Evolutionary conservation across 352 stramenopile genomes (phyloP), one percentile per base, ranked within the genome.

Genomic region (Globisporangium heterothallicum): DNA sequence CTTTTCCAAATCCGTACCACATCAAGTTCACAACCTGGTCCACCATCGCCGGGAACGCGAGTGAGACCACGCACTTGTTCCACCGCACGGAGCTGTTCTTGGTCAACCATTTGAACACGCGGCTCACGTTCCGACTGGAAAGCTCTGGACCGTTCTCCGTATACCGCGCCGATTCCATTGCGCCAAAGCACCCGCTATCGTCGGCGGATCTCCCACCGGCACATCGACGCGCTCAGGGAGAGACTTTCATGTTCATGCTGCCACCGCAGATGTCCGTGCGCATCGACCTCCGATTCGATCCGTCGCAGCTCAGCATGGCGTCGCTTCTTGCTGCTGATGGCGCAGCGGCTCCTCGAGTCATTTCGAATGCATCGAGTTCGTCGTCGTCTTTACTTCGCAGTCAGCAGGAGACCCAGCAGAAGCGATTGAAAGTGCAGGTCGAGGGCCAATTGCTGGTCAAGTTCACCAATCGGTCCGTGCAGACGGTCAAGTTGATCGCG

Each of bases 1-100:
- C 25, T 12, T 19, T 21, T 25, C 19, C 63, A 4, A 13, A 40
- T 22, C 30, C 41, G 24, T 81, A 83, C 34, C 72, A 84, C 51
- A 61, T 85, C 61, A 75, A 74, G 45, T 92, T 92, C 57, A 85
- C 74, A 38, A 91, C 78, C 19, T 93, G 78, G 79, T 84, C 74
- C 12, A 87, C 75, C 13, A 41, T 85, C 12, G 50, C 70, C 19
- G 56, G 58, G 16, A 51, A 21, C 2, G n/a, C 35, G 9, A 43
- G 13, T 38, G 38, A 59, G 21, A 41, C 30, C 18, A 55, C 58
- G 24, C 69, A 90, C 46, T 42, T 48, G 2, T 84, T 79, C 47
- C 79, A 88, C 38, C 66, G 56, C 7, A 66, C 70, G 12, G 63
- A 85, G 30, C 26, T 91, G 13, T 67, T 68, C 26, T 63, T 93